Percentiles rank a stretch among this genome's conserved stretches.
phyloP scores from a whole-genome alignment of 1,284 basidiomycete genomes.

The Abortiporus biennis region DNA sequence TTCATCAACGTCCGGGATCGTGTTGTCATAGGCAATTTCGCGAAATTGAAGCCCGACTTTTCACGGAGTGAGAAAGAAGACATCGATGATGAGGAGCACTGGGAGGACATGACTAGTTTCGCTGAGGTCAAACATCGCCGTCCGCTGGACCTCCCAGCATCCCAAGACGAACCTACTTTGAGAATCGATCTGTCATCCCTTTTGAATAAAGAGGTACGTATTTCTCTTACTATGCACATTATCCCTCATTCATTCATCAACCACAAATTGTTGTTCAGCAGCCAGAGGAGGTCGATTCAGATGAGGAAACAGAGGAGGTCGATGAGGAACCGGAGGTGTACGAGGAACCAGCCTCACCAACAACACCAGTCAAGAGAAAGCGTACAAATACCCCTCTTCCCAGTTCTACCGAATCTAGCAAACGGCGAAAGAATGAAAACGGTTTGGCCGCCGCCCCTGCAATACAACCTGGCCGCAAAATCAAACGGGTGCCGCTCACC shows the following conservation, averaged over 20 bases:
- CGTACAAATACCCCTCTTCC: neutral
- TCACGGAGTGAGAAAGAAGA: neutral
- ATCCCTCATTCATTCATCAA: neutral
- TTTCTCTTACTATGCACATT: neutral
- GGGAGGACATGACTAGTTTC: neutral
- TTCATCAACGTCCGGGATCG: neutral
- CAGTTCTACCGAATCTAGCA: neutral
- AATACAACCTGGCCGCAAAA: neutral
- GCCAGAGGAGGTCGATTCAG: too few relatives aligned
- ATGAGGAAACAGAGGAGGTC: neutral
- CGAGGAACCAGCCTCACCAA: neutral
- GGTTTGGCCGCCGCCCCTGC: neutral
- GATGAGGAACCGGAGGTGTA: too few relatives aligned
- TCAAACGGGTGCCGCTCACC: neutral
- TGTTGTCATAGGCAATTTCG: neutral
- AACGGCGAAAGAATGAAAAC: neutral
- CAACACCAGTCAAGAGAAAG: neutral
- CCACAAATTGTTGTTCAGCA: too few relatives aligned
- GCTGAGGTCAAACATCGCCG: slow-evolving; percentile 3
- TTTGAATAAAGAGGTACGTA: neutral
- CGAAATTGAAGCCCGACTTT: slow-evolving; percentile 5
- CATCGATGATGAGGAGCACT: neutral
- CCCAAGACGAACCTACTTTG: neutral
- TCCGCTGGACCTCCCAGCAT: neutral
- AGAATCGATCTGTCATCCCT: too few relatives aligned